These are phyloP conservation scores for Ceraceosorus bombacis DNA, from an alignment of 1,284 basidiomycete genomes.

Conservation along the genomic window DNA sequence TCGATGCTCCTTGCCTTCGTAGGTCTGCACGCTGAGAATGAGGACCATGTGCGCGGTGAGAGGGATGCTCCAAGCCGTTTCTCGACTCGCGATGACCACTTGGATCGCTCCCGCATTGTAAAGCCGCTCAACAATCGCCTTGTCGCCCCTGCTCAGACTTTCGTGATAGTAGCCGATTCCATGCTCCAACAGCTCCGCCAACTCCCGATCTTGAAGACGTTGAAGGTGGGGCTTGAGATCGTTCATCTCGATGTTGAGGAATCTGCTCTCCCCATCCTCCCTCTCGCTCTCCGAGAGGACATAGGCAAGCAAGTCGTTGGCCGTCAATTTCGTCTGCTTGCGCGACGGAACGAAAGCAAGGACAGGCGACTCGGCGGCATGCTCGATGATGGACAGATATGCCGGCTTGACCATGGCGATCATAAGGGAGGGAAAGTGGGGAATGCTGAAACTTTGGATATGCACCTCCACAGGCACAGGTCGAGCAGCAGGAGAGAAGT, in stretches of 20 bases:
- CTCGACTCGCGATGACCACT: slow-evolving; percentile 86
- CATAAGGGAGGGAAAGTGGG: slow-evolving; percentile 97
- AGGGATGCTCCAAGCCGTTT: slow-evolving; percentile 90
- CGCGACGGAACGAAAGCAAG: slow-evolving; percentile 89
- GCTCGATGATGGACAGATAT: slow-evolving; percentile 84
- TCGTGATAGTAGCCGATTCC: slow-evolving; percentile 96
- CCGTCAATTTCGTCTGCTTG: slow-evolving; percentile 85
- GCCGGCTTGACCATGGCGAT: slow-evolving; percentile 98
- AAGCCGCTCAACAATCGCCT: slow-evolving; percentile 82
- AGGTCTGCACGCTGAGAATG: slow-evolving; percentile 94
- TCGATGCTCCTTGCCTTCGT: slow-evolving; percentile 61
- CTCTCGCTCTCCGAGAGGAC: slow-evolving; percentile 74
- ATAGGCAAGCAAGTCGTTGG: slow-evolving; percentile 82
- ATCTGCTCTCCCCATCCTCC: slow-evolving; percentile 55
- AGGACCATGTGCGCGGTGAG: slow-evolving; percentile 93
- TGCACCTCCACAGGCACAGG: slow-evolving; percentile 96
- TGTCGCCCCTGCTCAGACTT: slow-evolving; percentile 81
- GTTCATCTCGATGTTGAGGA: slow-evolving; percentile 77
- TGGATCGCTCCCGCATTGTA: slow-evolving; percentile 92
- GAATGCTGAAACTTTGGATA: slow-evolving; percentile 85
- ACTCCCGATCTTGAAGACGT: slow-evolving; percentile 67
- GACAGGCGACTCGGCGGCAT: slow-evolving; percentile 71
- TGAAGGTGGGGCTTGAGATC: slow-evolving; percentile 84
- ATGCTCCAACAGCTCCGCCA: slow-evolving; percentile 75
- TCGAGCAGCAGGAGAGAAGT: slow-evolving; percentile 89